Base-by-base conservation (phyloP, 1,139 yeast species). In the Insectozyma bohioensis region DNA sequence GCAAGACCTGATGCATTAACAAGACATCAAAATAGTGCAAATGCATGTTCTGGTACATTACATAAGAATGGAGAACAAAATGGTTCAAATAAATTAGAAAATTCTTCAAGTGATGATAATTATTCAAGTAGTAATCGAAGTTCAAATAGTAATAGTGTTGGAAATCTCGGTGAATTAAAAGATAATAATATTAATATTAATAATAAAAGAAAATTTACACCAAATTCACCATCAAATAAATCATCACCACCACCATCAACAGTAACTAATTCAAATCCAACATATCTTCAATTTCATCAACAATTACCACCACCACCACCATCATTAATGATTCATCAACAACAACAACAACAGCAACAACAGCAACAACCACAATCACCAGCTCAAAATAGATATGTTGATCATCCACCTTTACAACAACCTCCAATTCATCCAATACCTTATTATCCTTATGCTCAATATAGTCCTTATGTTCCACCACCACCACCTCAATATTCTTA, bases 1-100 rank as follows among this genome's bases (percentile, higher is more conserved):
- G 87, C 94, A 1, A 62, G 95, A 18, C 80, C 82, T 1, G 95
- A 85, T 54, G 90, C 95, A 0, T 64, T 85, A 22, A 72, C 79
- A 3, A 65, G 95, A 35, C 86, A 77, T 52, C 61, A 72, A 48
- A 77, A 78, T 34, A 58, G 67, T 2, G 62, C 62, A 2, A 63
- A 67, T 43, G 75, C 72, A 0, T 68, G 75, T 35, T 43, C 56
- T 5, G 61, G 56, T 10, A n/a, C n/a, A n/a, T n/a, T n/a, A n/a
- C n/a, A 12, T 26, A 13, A 34, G n/a, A n/a, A n/a, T n/a, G n/a
- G n/a, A n/a, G n/a, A n/a, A n/a, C n/a, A n/a, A n/a, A n/a, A n/a
- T n/a, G n/a, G n/a, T n/a, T n/a, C n/a, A n/a, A n/a, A n/a, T n/a
- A n/a, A n/a, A n/a, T n/a, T n/a, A n/a, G n/a, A n/a, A n/a, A n/a